Evolutionary conservation across 116 monocot genomes (phyloP).

Genomic region (Iris pallida): DNA sequence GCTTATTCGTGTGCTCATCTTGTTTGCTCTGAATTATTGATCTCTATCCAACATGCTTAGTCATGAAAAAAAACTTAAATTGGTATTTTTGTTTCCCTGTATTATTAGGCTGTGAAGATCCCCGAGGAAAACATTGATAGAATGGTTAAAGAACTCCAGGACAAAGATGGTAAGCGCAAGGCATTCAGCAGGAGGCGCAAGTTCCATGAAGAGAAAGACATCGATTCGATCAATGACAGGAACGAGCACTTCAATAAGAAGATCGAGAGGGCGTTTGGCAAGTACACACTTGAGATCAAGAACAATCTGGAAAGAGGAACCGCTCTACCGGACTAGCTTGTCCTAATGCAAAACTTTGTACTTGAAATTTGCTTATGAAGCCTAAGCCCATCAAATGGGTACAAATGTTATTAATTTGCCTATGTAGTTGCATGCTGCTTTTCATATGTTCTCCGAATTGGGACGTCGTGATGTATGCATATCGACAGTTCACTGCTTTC

Average conservation of each 20-base stretch:
- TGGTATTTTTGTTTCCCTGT: neutral
- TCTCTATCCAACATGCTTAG: no score
- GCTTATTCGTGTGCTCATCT: no score
- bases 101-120: conserved; percentile 52
- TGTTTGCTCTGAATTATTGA: no score
- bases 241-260: conserved; percentile 99
- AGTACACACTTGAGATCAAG: conserved; percentile 98
- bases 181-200: conserved; percentile 88
- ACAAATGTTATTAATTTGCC: no score
- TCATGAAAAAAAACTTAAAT: no score
- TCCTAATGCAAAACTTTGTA: neutral
- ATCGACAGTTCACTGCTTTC: no score
- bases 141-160: conserved; percentile 93
- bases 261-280: conserved; percentile 95
- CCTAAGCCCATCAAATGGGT: no score
- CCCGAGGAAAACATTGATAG: conserved; percentile 73
- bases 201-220: conserved; percentile 98
- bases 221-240: conserved; percentile 94
- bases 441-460: no score
- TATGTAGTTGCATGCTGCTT: no score
- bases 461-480: no score
- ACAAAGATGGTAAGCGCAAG: conserved; percentile 60
- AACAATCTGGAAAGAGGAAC: conserved; percentile 98
- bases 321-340: conserved; percentile 71
- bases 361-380: no score